Conservation (phyloP, 768 basidiomycete genomes). For the Suillus subaureus region DNA sequence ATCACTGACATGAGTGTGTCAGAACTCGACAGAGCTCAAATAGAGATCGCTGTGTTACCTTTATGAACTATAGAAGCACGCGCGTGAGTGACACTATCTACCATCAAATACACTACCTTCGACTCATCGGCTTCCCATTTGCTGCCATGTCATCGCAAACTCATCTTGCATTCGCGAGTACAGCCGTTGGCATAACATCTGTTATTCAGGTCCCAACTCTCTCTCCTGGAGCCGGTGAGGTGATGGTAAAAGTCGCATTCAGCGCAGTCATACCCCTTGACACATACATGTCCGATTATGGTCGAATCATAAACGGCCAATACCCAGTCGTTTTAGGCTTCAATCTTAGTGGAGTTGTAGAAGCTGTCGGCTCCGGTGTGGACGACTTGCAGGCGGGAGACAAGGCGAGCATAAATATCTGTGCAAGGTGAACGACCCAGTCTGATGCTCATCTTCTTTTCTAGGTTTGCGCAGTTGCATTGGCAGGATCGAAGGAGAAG, state of each 20-base stretch:
- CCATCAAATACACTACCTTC: background rate
- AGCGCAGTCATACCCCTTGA: conserved; percentile 44
- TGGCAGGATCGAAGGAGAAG: conserved; percentile 28
- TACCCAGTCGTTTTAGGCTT: conserved; percentile 43
- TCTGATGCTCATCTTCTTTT: conserved; percentile 6
- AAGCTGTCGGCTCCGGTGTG: conserved; percentile 38
- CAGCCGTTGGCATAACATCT: conserved; percentile 37
- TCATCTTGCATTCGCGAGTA: conserved; percentile 45
- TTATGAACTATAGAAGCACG: background rate
- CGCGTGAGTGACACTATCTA: background rate
- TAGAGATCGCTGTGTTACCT: background rate
- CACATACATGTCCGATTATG: conserved; percentile 40
- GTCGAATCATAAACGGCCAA: conserved; percentile 24
- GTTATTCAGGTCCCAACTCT: conserved; percentile 39
- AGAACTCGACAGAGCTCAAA: background rate
- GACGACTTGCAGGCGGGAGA: conserved; percentile 41
- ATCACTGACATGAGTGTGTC: background rate
- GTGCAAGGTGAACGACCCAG: background rate
- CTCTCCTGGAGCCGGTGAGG: conserved; percentile 37
- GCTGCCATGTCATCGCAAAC: conserved; percentile 19
- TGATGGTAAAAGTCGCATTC: conserved; percentile 44
- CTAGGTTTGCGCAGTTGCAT: conserved; percentile 33
- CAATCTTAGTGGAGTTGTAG: conserved; percentile 41
- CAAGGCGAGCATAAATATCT: conserved; percentile 29
- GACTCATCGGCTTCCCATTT: background rate